Percentiles rank a stretch among this genome's conserved stretches.
Conservation (phyloP, 176 grass and related monocot species). For the Oryza australiensis region DNA sequence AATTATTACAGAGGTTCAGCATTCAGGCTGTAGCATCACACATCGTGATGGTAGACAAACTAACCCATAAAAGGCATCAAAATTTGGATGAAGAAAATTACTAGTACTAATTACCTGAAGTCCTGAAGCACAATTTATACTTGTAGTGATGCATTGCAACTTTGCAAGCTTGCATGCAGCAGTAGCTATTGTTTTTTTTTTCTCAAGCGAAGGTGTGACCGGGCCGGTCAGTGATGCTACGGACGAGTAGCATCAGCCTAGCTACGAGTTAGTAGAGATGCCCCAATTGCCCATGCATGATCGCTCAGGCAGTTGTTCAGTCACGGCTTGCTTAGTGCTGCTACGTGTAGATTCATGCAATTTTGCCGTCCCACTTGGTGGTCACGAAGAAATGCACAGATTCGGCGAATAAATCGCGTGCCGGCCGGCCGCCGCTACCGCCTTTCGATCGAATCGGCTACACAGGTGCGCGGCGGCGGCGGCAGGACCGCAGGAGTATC, state of each 20-base stretch:
- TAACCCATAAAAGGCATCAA: too few species aligned
- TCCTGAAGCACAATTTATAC: too few species aligned
- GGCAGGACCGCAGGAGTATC: conserved; percentile 35
- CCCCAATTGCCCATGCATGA: background rate
- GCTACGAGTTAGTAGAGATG: background rate
- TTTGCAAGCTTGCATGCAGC: too few species aligned
- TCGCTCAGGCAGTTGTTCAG: background rate
- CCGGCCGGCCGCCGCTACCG: background rate
- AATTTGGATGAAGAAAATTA: too few species aligned
- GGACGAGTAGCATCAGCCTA: background rate
- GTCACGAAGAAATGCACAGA: background rate
- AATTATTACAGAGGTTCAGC: too few species aligned
- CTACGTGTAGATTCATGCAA: conserved; percentile 23
- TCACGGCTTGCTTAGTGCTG: background rate
- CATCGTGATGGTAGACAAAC: too few species aligned
- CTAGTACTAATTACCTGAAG: too few species aligned
- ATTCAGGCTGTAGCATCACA: too few species aligned
- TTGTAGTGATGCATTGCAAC: background rate
- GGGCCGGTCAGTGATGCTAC: background rate
- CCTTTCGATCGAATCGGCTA: conserved; percentile 20
- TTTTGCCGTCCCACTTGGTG: conserved; percentile 27
- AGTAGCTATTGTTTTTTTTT: too few species aligned
- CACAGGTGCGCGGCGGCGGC: background rate
- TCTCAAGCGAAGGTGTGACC: too few species aligned
- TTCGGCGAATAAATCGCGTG: conserved; percentile 11